A percentile compares a stretch with the other conserved stretches of the same genome.
Evolutionary conservation across 257 asterid species (phyloP).

Genomic region (Verbascum thapsus): DNA sequence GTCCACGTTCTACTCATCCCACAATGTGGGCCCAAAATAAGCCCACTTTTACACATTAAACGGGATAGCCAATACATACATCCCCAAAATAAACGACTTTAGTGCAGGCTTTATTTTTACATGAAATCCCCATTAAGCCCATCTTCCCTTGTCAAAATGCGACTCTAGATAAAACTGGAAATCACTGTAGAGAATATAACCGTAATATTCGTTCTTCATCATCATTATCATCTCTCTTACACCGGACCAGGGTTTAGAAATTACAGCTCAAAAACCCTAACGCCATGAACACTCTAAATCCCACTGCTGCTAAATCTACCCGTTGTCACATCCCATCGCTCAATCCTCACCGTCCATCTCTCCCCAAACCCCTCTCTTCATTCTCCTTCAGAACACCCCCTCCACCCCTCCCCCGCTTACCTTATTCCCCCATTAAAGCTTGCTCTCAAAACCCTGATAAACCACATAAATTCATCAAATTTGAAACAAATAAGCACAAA

Average conservation of each 20-base stretch:
- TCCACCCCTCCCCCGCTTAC: slow-evolving; percentile 31
- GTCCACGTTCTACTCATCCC: neutral
- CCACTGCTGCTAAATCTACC: slow-evolving; percentile 37
- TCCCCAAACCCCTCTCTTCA: slow-evolving; percentile 34
- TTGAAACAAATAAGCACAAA: neutral
- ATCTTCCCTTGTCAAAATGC: neutral
- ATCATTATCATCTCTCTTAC: neutral
- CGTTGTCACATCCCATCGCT: slow-evolving; percentile 28
- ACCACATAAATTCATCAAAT: slow-evolving; percentile 8
- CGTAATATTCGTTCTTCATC: neutral
- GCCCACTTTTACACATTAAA: neutral
- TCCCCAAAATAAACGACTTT: no score
- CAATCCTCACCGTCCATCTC: slow-evolving; percentile 34
- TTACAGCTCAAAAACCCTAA: slow-evolving; percentile 33
- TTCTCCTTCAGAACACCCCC: slow-evolving; percentile 36
- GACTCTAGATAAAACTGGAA: slow-evolving; percentile 24
- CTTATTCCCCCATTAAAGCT: slow-evolving; percentile 37
- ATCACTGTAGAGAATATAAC: slow-evolving; percentile 15
- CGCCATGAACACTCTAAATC: slow-evolving; percentile 48
- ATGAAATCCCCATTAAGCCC: no score
- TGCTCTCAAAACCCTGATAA: slow-evolving; percentile 32
- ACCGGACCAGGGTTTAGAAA: slow-evolving; percentile 43
- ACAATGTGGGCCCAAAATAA: neutral
- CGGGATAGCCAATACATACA: neutral
- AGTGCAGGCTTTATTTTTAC: no score